Percentiles rank a stretch among this genome's conserved stretches.
Evolutionary conservation across 352 stramenopile genomes (phyloP).

Genomic region (Peronospora farinosa): DNA sequence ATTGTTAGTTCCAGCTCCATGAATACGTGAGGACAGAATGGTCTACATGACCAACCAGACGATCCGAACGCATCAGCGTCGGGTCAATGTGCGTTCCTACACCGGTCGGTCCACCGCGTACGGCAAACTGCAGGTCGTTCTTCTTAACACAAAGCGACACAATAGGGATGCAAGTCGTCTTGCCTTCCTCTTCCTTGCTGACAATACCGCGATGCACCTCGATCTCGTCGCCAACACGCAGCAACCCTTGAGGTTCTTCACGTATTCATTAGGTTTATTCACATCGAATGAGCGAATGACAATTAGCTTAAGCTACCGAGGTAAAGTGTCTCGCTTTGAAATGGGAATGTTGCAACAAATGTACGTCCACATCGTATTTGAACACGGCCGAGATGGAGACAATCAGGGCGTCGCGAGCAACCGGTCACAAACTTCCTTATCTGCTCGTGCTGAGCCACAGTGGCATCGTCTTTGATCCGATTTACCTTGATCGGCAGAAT

Average conservation of each 20-base stretch:
- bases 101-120: constrained; percentile 98
- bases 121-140: constrained; percentile 99
- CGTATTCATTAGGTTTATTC: constrained; percentile 99
- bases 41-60: constrained; percentile 97
- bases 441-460: constrained; percentile 96
- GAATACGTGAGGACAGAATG: constrained; percentile 98
- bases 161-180: constrained; percentile 91
- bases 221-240: constrained; percentile 97
- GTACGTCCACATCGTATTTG: constrained; percentile 99
- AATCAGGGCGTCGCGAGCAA: constrained; percentile 96
- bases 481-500: constrained; percentile 99
- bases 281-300: constrained; percentile 99
- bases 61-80: constrained; percentile 98
- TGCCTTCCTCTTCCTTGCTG: constrained; percentile 95
- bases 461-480: constrained; percentile 98
- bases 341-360: constrained; percentile 98
- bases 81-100: constrained; percentile 99
- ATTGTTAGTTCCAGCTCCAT: constrained; percentile 99
- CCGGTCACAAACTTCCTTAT: constrained; percentile 88
- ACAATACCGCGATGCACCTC: constrained; percentile 99
- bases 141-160: constrained; percentile 98
- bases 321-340: constrained; percentile 94
- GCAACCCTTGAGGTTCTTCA: constrained; percentile 95
- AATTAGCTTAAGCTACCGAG: constrained; percentile 91
- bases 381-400: constrained; percentile 99